Base-by-base conservation (phyloP, 1,284 basidiomycete genomes). In the Irpex sp. region DNA sequence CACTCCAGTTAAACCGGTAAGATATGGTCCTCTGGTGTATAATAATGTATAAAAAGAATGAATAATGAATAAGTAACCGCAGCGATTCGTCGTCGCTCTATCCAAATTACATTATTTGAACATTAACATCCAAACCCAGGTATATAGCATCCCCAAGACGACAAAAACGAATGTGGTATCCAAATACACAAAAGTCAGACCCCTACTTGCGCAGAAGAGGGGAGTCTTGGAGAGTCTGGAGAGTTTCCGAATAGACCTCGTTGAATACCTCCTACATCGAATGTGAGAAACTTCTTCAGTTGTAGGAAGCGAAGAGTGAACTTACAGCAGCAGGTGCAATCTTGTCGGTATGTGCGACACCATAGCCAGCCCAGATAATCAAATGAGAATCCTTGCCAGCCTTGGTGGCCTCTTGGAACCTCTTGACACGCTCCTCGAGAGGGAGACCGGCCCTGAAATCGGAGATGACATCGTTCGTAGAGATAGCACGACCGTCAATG, bases 301-400 rank as follows among this genome's bases (percentile, higher is more conserved):
- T 56, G 49, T 46, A 9, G 8, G 61, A 26, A 17, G 33, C 15
- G 43, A 15, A 5, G 31, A 50, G 9, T 8, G 19, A 2, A 66
- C 78, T 66, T 63, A 88, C 89, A 78, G 82, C 81, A 13, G 88
- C 86, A 47, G 82, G 74, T 68, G 83, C 80, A 63, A 85, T 77
- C 63, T 80, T 75, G 43, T 78, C 78, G 72, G 89, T 80, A 58
- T 84, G 76, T 13, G 82, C 85, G 56, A 89, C 82, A 37, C 88
- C 84, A 58, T 83, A 80, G 33, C 91, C 90, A 19, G 87, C 83
- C 89, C 90, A 92, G 17, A 87, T 78, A 15, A 90, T 73, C 64
- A 84, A 80, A 61, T 86, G 79, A 11, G 64, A 49, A 63, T 78
- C 74, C 13, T 77, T 71, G 68, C 90, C 82, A 36, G 76, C 78